Evolutionary conservation across 2,329 filamentous ascomycete genomes (phyloP).

Genomic region (Fusarium chlamydosporum): DNA sequence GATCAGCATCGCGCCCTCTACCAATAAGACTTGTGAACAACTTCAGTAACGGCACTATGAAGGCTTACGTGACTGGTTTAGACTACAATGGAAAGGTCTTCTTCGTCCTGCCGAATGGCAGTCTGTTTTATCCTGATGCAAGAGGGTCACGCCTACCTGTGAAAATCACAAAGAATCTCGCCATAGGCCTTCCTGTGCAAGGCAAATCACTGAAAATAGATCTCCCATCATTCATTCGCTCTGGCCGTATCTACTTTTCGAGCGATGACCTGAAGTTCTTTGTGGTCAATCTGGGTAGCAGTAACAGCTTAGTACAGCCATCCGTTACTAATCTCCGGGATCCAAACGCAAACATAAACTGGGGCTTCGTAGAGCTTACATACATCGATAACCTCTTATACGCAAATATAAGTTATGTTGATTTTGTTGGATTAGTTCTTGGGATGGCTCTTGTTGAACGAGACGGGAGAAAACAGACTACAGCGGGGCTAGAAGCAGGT

Average conservation of each 20-base stretch:
- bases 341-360: conserved; percentile 60
- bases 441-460: conserved; percentile 61
- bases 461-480: conserved; percentile 55
- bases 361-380: conserved; percentile 66
- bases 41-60: conserved; percentile 56
- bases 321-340: conserved; percentile 61
- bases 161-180: no score
- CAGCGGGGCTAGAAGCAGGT: conserved; percentile 57
- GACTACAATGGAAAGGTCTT: conserved; percentile 58
- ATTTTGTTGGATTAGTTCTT: conserved; percentile 66
- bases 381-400: conserved; percentile 53
- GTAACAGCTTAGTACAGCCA: conserved; percentile 63
- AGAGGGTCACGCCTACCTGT: not conserved
- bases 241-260: conserved; percentile 63
- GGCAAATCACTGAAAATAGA: conserved; percentile 57
- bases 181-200: no score
- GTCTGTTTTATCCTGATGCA: conserved; percentile 59
- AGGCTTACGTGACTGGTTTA: conserved; percentile 62
- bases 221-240: conserved; percentile 58
- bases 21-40: conserved; percentile 61
- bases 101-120: conserved; percentile 59
- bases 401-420: conserved; percentile 56
- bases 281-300: conserved; percentile 53
- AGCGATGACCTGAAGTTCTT: conserved; percentile 60
- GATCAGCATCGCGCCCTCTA: conserved; percentile 16